These are phyloP conservation scores for Leishmania tropica DNA, from an alignment of 208 protist species.

Conservation along the genomic window DNA sequence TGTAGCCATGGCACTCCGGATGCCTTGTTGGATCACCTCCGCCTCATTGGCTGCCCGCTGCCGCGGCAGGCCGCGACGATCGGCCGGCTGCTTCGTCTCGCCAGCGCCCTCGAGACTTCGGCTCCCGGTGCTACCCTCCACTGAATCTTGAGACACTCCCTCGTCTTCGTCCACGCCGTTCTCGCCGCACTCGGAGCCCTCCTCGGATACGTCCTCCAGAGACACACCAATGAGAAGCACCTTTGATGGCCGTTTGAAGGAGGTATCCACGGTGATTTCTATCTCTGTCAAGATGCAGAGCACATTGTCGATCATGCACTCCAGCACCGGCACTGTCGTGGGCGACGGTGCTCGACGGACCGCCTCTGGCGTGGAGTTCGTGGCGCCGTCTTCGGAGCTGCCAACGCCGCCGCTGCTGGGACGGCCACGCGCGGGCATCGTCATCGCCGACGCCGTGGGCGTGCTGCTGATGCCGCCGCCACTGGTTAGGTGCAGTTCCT, in stretches of 20 bases:
- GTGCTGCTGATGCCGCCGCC: not conserved
- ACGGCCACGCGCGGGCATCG: not conserved
- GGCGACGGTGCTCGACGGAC: not conserved
- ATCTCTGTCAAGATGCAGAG: conserved; percentile 54
- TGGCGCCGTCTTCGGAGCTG: not conserved
- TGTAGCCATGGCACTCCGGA: not conserved
- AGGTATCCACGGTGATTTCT: conserved; percentile 25
- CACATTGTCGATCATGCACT: conserved; percentile 65
- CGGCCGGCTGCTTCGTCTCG: not conserved
- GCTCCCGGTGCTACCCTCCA: not conserved
- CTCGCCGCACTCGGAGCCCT: conserved; percentile 21
- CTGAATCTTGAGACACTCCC: not conserved
- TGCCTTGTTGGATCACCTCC: not conserved
- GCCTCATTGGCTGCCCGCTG: too few relatives aligned
- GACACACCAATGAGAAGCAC: conserved; percentile 49
- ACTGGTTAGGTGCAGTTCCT: not conserved
- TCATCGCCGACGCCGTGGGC: not conserved
- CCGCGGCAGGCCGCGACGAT: not conserved
- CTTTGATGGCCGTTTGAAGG: conserved; percentile 4
- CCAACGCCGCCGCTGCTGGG: not conserved
- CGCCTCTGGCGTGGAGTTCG: not conserved
- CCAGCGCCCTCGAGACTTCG: not conserved
- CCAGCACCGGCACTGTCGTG: conserved; percentile 50
- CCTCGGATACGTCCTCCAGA: conserved; percentile 44
- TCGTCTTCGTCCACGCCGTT: not conserved